Conservation (phyloP, 805 yeast genomes). For the Teunomyces pallodes region DNA sequence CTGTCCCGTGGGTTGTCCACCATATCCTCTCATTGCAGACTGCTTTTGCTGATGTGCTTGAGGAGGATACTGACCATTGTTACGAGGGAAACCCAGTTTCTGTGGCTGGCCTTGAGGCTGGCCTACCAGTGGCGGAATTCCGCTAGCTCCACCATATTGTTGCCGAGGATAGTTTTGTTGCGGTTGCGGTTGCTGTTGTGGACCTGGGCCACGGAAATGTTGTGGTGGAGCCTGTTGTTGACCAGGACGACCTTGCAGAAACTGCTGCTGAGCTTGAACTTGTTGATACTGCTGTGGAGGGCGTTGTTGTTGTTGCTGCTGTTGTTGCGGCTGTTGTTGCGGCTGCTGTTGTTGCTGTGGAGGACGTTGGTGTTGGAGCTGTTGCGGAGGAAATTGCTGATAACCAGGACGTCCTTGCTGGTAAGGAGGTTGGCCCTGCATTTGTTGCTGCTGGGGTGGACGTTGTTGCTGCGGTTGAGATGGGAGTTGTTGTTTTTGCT, state of each 20-base stretch:
- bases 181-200: conserved; percentile 8
- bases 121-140: conserved; percentile 7
- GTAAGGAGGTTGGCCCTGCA: conserved; percentile 5
- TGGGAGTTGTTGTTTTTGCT: conserved; percentile 1
- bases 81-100: conserved; percentile 6
- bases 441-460: not conserved
- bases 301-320: conserved; percentile 8
- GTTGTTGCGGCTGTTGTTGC: conserved; percentile 11
- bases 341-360: conserved; percentile 12
- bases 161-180: conserved; percentile 9
- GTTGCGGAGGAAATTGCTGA: conserved; percentile 11
- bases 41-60: conserved; percentile 5
- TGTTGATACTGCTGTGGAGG: conserved; percentile 8
- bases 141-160: conserved; percentile 9
- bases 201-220: conserved; percentile 12
- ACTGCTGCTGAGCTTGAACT: conserved; percentile 2
- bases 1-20: conserved; percentile 1
- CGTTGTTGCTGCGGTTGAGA: conserved; percentile 2
- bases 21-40: conserved; percentile 9
- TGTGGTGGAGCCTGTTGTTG: conserved; percentile 9
- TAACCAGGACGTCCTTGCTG: conserved; percentile 14
- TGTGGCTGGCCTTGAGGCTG: conserved; percentile 3
- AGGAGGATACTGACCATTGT: conserved; percentile 8
- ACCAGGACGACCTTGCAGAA: conserved; percentile 12
- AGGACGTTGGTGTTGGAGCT: conserved; percentile 11